Conservation (phyloP, 768 basidiomycete genomes). For the Lanmaoa rubissima region DNA sequence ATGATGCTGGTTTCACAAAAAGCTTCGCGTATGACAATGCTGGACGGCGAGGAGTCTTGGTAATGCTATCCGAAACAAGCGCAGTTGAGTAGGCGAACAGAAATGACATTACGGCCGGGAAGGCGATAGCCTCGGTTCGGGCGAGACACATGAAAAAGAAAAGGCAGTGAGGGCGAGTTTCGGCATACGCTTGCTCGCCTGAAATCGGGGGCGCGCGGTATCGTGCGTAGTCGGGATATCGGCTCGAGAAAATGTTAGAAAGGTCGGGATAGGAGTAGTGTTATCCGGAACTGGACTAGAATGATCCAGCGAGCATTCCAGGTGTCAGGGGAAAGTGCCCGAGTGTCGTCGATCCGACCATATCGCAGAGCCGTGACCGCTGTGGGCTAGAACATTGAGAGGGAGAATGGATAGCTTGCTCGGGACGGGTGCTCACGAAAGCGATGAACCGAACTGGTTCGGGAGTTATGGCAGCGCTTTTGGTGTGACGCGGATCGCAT, state of each 20-base stretch:
- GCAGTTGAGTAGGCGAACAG: conserved; percentile 8
- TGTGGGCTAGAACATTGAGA: neutral
- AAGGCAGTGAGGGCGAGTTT: conserved; percentile 1
- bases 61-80: conserved; percentile 7
- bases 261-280: neutral
- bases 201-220: neutral
- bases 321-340: neutral
- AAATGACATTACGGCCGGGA: conserved; percentile 15
- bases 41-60: neutral
- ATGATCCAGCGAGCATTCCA: neutral
- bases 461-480: conserved; percentile 2
- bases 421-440: conserved; percentile 3
- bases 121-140: conserved; percentile 1
- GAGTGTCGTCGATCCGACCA: conserved; percentile 26
- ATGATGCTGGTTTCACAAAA: conserved; percentile 5
- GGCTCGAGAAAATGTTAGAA: neutral
- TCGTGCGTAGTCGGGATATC: conserved; percentile 3
- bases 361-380: conserved; percentile 14
- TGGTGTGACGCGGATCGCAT: conserved; percentile 19
- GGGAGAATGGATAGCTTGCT: neutral
- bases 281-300: neutral
- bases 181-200: conserved; percentile 1
- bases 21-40: neutral
- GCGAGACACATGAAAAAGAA: neutral
- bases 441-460: conserved; percentile 24